These are phyloP conservation scores for Kwoniella shandongensis DNA, from an alignment of 768 basidiomycete genomes.

Conservation along the genomic window DNA sequence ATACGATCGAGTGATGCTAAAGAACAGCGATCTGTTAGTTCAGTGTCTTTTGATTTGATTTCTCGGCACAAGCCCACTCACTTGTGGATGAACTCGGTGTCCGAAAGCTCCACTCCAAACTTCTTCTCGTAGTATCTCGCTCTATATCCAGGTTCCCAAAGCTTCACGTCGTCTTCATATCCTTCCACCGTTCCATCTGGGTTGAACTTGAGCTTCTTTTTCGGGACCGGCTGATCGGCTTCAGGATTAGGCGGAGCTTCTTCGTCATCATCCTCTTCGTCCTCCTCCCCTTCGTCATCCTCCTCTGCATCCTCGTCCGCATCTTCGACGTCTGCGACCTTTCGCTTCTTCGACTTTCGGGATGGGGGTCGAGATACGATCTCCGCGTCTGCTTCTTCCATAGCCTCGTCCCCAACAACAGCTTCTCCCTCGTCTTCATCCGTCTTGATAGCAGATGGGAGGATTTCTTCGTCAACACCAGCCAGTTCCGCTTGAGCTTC, in stretches of 20 bases:
- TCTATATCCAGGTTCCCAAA: slow-evolving; percentile 95
- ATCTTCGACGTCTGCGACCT: slow-evolving; percentile 52
- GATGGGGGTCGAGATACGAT: slow-evolving; percentile 43
- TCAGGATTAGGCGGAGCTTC: slow-evolving; percentile 51
- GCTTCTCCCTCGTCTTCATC: slow-evolving; percentile 31
- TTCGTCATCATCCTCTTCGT: slow-evolving; percentile 26
- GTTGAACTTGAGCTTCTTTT: slow-evolving; percentile 71
- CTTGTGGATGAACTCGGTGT: slow-evolving; percentile 71
- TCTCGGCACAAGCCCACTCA: slow-evolving; percentile 55
- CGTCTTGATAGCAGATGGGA: slow-evolving; percentile 8
- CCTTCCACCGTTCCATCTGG: slow-evolving; percentile 84
- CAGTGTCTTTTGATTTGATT: slow-evolving; percentile 8
- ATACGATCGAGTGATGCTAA: slow-evolving; percentile 76
- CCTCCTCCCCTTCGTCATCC: slow-evolving; percentile 48
- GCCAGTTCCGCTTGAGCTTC: slow-evolving; percentile 41
- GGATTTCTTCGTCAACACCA: slow-evolving; percentile 23
- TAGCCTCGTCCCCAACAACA: slow-evolving; percentile 20
- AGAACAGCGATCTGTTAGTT: background rate
- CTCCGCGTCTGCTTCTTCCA: slow-evolving; percentile 19
- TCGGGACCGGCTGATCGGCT: slow-evolving; percentile 53
- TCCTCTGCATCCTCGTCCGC: slow-evolving; percentile 30
- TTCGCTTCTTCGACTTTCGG: slow-evolving; percentile 56
- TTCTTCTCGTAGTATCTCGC: slow-evolving; percentile 94
- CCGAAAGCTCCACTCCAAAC: slow-evolving; percentile 73
- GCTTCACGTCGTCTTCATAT: slow-evolving; percentile 86